Evolutionary conservation across 2,329 filamentous ascomycete species (phyloP).

Genomic region (Alternaria arbusti): DNA sequence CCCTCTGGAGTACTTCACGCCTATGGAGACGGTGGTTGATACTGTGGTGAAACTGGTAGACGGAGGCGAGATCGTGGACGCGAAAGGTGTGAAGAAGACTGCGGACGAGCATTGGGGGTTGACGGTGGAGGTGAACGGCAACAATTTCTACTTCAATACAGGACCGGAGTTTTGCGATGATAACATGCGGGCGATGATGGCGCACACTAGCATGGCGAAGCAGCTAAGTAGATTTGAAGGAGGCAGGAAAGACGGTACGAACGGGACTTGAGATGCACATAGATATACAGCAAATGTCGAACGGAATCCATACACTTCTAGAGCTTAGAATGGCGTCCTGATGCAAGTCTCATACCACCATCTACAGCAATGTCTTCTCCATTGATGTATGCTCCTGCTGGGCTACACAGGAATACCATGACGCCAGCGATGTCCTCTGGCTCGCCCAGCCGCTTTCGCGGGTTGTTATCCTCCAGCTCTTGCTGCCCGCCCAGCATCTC

Average conservation of each 20-base stretch:
- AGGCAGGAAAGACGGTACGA: constrained; percentile 7
- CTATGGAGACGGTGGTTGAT: constrained; percentile 36
- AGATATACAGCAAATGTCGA: not conserved
- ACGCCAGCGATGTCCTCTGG: constrained; percentile 48
- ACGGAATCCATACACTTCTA: constrained; percentile 3
- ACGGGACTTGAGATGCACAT: not conserved
- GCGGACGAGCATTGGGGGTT: constrained; percentile 30
- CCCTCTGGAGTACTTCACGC: constrained; percentile 43
- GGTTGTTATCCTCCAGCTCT: constrained; percentile 44
- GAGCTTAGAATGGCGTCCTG: constrained; percentile 36
- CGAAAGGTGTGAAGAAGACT: constrained; percentile 27
- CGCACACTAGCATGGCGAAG: constrained; percentile 35
- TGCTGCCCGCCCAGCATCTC: constrained; percentile 51
- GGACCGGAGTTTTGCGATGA: constrained; percentile 27
- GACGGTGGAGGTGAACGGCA: constrained; percentile 37
- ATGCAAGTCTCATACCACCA: constrained; percentile 36
- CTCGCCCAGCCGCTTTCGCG: constrained; percentile 40
- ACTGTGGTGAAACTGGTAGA: constrained; percentile 40
- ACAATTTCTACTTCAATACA: constrained; percentile 38
- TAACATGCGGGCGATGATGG: constrained; percentile 40
- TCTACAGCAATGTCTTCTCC: constrained; percentile 43
- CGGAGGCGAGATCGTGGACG: constrained; percentile 36
- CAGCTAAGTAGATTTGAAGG: constrained; percentile 36
- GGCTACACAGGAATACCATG: constrained; percentile 45
- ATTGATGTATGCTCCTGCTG: constrained; percentile 39